Conservation (phyloP, 2,329 filamentous ascomycete genomes). For the Ophiocordyceps sinensis region DNA sequence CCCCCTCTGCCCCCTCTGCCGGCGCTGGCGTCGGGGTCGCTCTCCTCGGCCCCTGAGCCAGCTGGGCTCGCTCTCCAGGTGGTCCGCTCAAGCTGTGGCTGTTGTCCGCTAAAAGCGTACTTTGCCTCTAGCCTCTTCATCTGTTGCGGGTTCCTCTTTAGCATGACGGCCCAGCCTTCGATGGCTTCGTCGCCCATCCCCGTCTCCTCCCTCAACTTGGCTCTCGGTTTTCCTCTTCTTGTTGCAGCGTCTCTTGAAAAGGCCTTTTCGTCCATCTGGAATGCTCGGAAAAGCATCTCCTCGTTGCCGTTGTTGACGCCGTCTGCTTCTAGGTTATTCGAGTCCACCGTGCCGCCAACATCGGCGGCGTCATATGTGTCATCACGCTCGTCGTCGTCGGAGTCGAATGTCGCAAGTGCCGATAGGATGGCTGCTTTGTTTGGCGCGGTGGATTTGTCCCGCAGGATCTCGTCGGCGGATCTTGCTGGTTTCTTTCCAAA, state of each 20-base stretch:
- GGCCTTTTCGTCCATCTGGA: constrained; percentile 44
- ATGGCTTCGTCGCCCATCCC: constrained; percentile 88
- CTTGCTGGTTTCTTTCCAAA: constrained; percentile 56
- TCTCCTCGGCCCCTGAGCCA: constrained; percentile 42
- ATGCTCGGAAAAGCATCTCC: constrained; percentile 58
- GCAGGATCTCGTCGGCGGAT: constrained; percentile 59
- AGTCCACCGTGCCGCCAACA: constrained; percentile 77
- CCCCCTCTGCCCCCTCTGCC: constrained; percentile 6
- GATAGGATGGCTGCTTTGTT: constrained; percentile 80
- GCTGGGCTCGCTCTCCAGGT: constrained; percentile 44
- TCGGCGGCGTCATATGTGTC: constrained; percentile 92
- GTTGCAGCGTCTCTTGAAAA: constrained; percentile 63
- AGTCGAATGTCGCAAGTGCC: constrained; percentile 77
- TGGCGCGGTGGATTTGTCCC: constrained; percentile 47
- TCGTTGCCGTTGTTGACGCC: constrained; percentile 43
- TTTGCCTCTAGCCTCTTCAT: constrained; percentile 56
- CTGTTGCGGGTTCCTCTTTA: constrained; percentile 56
- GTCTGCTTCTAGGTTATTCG: constrained; percentile 40
- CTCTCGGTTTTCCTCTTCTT: constrained; percentile 47
- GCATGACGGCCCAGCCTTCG: constrained; percentile 88
- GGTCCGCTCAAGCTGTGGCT: constrained; percentile 49
- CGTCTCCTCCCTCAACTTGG: constrained; percentile 56
- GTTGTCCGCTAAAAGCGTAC: constrained; percentile 52
- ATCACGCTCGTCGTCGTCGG: constrained; percentile 90
- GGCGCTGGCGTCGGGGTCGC: constrained; percentile 30